These are phyloP conservation scores for Amphicarpaea edgeworthii DNA, from an alignment of 306 rosid genomes.

Conservation along the genomic window DNA sequence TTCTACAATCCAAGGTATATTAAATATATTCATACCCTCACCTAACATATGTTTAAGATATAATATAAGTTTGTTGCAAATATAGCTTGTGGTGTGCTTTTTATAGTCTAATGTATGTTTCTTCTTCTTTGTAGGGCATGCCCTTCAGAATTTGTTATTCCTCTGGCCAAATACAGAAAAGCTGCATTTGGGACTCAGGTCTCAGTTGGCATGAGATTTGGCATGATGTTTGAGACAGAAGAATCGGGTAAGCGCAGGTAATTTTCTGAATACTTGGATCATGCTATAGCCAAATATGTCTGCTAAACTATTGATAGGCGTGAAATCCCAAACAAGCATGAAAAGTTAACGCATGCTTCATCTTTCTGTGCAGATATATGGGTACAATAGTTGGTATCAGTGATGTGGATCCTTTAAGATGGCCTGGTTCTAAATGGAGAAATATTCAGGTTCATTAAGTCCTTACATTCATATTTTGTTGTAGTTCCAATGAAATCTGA, in stretches of 20 bases:
- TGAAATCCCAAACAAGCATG: background rate
- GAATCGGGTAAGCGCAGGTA: slow-evolving; percentile 99
- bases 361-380: slow-evolving; percentile 76
- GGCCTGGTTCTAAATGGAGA: slow-evolving; percentile 99
- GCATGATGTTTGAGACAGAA: slow-evolving; percentile 99
- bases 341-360: slow-evolving; percentile 31
- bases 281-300: background rate
- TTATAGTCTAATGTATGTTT: slow-evolving; percentile 4
- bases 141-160: slow-evolving; percentile 95
- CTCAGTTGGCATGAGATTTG: slow-evolving; percentile 97
- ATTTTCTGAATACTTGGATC: slow-evolving; percentile 32
- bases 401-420: slow-evolving; percentile 92
- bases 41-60: background rate
- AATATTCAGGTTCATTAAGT: slow-evolving; percentile 78
- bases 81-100: slow-evolving; percentile 6
- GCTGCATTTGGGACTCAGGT: slow-evolving; percentile 83
- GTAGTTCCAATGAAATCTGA: background rate
- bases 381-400: slow-evolving; percentile 84
- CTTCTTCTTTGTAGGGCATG: slow-evolving; percentile 75
- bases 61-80: background rate
- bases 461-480: slow-evolving; percentile 2
- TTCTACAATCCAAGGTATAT: slow-evolving; percentile 95
- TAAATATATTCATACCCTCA: background rate
- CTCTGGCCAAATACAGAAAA: slow-evolving; percentile 77
- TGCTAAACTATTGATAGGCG: background rate